phyloP scores from a whole-genome alignment of 208 protist genomes.

The Leishmania lainsoni region DNA sequence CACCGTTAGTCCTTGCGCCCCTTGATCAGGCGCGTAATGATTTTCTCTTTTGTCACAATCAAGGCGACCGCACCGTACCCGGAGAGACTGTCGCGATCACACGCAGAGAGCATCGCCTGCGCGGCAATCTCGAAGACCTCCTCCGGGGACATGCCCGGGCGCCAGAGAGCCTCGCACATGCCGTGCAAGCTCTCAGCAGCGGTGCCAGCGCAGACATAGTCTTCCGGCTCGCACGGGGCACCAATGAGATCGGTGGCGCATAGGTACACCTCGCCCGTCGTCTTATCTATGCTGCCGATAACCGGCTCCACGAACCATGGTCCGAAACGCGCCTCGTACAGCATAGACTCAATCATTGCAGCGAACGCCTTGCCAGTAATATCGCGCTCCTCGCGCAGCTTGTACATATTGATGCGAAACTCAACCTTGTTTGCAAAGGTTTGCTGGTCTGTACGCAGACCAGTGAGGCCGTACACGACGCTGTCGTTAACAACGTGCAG shows the following conservation, averaged over 20 bases:
- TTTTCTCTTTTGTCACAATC: constrained; percentile 85
- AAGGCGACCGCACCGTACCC: constrained; percentile 97
- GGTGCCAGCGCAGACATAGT: constrained; percentile 98
- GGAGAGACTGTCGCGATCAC: constrained; percentile 97
- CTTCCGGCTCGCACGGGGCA: constrained; percentile 91
- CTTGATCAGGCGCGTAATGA: constrained; percentile 87
- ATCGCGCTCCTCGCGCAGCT: constrained; percentile 89
- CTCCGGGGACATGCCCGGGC: constrained; percentile 93
- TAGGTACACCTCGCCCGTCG: constrained; percentile 95
- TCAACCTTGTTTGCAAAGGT: constrained; percentile 93
- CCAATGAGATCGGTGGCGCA: constrained; percentile 97
- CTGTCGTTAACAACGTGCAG: constrained; percentile 95
- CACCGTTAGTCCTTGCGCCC: constrained; percentile 78
- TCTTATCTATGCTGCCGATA: constrained; percentile 96
- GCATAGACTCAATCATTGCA: constrained; percentile 82
- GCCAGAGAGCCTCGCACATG: constrained; percentile 98
- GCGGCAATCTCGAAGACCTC: constrained; percentile 97
- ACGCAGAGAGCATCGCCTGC: constrained; percentile 95
- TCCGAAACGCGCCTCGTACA: constrained; percentile 96
- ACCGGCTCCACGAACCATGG: constrained; percentile 99
- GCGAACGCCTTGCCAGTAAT: constrained; percentile 88
- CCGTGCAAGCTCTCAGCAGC: constrained; percentile 96
- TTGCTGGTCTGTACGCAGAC: constrained; percentile 97
- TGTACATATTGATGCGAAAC: constrained; percentile 92
- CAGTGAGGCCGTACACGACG: constrained; percentile 95